Base-by-base conservation (phyloP, 305 asterid species). In the Rubia tinctorum region DNA sequence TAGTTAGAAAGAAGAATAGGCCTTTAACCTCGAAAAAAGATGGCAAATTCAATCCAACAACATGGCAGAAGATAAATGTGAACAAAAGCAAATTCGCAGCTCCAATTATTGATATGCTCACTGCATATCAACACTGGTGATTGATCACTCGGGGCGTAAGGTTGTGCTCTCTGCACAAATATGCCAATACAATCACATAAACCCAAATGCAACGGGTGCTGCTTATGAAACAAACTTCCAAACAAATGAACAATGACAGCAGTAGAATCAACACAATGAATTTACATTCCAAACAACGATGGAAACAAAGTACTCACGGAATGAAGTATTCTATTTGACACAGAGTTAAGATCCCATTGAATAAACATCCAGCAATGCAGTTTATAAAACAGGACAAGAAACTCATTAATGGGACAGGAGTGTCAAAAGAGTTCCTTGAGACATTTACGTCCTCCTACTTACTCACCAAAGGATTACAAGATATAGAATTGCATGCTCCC, bases 361-460 rank as follows among this genome's bases (percentile, higher is more conserved):
- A 70, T 74, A 74, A 73, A 74, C 76, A 77, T 70, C 40, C 73
- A 74, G 43, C 34, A 68, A 60, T 58, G 56, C 30, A 47, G 74
- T 58, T 66, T 49, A 73, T 23, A 63, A 51, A 73, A 65, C 39
- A 30, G 45, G 74, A 58, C 71, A 47, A 66, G 70, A 44, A 72
- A 66, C 58, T 18, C 67, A 65, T 69, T 11, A 63, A 73, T 53
- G 60, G 55, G 80, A 60, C 43, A 11, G 73, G 43, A 80, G 42
- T 68, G 71, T 69, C 69, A 71, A 72, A 69, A 70, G 78, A 68
- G 72, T 71, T 77, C 68, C 77, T 69, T 60, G 77, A 70, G 71
- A 75, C 72, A 77, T 68, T 42, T 75, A 47, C 58, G 69, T n/a
- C 78, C 77, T 75, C 66, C 64, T 72, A 76, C 73, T 55, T 62